Evolutionary conservation across 2,329 filamentous ascomycete genomes (phyloP).

Genomic region (Boeremia exigua): DNA sequence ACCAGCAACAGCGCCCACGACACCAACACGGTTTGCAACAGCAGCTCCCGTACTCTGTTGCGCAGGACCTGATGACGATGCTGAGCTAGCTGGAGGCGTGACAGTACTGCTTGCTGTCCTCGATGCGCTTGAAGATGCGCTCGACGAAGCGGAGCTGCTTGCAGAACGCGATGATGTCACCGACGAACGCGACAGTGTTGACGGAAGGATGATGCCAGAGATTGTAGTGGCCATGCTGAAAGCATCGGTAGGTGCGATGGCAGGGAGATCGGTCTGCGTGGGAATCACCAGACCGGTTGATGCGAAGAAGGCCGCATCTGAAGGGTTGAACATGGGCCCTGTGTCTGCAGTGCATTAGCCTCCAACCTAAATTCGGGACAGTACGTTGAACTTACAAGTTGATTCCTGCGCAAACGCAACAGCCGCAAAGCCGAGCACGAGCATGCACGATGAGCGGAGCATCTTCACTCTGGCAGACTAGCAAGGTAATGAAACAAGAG

Average conservation of each 20-base stretch:
- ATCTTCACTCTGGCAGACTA: conserved; percentile 11
- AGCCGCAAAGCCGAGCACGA: conserved; percentile 17
- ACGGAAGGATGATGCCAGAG: conserved; percentile 1
- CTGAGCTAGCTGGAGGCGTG: conserved; percentile 11
- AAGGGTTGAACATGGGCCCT: conserved; percentile 28
- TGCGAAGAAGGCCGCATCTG: conserved; percentile 27
- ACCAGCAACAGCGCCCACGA: conserved; percentile 28
- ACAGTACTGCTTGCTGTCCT: conserved; percentile 3
- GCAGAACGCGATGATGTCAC: background rate
- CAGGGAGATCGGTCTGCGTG: conserved; percentile 17
- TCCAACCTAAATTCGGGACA: background rate
- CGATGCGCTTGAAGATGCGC: conserved; percentile 9
- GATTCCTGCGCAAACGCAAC: conserved; percentile 6
- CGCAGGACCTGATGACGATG: conserved; percentile 19
- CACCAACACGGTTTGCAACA: conserved; percentile 18
- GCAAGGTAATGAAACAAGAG: conserved; percentile 2
- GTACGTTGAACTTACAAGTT: background rate
- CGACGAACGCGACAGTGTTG: conserved; percentile 6
- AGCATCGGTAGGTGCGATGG: conserved; percentile 5
- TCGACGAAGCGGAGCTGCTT: conserved; percentile 4
- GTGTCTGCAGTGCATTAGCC: conserved; percentile 14
- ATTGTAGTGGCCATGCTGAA: conserved; percentile 18
- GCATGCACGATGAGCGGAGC: conserved; percentile 19
- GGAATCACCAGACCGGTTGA: conserved; percentile 24
- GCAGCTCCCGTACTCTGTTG: conserved; percentile 28